Evolutionary conservation across 345 rosid species (phyloP), one percentile per base, ranked within the genome.

Genomic region (Arabidopsis suecica): DNA sequence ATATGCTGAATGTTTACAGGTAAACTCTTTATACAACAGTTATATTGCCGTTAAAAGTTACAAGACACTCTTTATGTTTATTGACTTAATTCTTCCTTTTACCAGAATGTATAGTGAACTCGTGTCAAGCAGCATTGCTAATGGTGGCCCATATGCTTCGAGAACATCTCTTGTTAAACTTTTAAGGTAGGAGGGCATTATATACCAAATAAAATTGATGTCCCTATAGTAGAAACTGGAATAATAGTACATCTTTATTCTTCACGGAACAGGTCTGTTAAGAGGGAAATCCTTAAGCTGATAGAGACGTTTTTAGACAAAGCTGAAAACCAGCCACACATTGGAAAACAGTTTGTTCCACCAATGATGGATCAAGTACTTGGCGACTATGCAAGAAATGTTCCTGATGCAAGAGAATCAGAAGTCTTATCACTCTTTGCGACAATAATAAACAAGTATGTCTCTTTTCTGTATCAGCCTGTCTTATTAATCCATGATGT

Each of bases 351-450:
- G 72, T 96, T 93, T 85, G 97, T 95, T 67, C 96, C 91, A 38
- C 99, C 99, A 32, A 96, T 96, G 99, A 92, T 93, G 99, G 98
- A 89, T 85, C 91, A 96, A 16, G 90, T 96, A 77, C 98, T 96
- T 50, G 97, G 96, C 51, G 99, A 96, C 71, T 96, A 96, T 84
- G 94, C 97, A 6, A 87, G 99, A 79, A 96, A 96, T 83, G 84
- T 96, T 68, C 97, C 99, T 18, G 99, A 96, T 71, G 99, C 97
- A 41, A 93, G 99, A 71, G 99, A 96, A 82, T 91, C 99, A 4
- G 99, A 96, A 87, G 99, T 96, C 51, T 65, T 96, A 12, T 93
- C 99, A 54, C 96, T 96, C 62, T 96, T 93, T 83, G 96, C 96
- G 0, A 96, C 98, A 36, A 96, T 96, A 78, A 93, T 96, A 81